Evolutionary conservation across 129 eudicot genomes (phyloP).

Genomic region (Tagetes erecta): DNA sequence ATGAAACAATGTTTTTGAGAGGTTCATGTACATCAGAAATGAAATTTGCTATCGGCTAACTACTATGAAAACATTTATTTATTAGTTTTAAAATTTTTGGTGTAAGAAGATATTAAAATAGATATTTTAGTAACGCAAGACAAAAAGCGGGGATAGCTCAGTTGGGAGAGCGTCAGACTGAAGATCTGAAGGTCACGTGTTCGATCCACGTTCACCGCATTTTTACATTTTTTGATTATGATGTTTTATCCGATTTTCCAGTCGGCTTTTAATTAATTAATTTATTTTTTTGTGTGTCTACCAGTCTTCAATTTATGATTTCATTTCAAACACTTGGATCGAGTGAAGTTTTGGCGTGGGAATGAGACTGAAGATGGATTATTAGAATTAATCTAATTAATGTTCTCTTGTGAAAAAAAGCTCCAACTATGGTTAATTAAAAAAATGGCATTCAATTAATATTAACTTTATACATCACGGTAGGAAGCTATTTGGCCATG

Average conservation of each 20-base stretch:
- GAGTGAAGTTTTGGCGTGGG: too few species aligned
- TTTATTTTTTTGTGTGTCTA: too few species aligned
- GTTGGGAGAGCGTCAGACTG: slow-evolving; percentile 59
- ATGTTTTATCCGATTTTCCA: too few species aligned
- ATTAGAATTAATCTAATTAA: too few species aligned
- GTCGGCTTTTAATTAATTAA: too few species aligned
- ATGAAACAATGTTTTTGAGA: neutral
- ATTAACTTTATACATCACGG: neutral
- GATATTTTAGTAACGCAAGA: neutral
- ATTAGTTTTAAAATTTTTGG: neutral
- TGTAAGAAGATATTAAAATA: neutral
- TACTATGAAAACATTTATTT: too few species aligned
- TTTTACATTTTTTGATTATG: neutral
- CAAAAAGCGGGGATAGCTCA: slow-evolving; percentile 45
- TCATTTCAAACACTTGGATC: too few species aligned
- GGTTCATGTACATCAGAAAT: neutral
- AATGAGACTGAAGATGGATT: too few species aligned
- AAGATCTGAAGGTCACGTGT: slow-evolving; percentile 99
- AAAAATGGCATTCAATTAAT: too few species aligned
- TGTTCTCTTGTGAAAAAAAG: too few species aligned
- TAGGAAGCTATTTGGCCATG: neutral
- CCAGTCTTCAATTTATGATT: too few species aligned
- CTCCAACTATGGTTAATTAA: too few species aligned
- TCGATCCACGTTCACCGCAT: slow-evolving; percentile 99
- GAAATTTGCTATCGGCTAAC: neutral